phyloP scores from a whole-genome alignment of 768 basidiomycete species.

The Rhodotorula toruloides region DNA sequence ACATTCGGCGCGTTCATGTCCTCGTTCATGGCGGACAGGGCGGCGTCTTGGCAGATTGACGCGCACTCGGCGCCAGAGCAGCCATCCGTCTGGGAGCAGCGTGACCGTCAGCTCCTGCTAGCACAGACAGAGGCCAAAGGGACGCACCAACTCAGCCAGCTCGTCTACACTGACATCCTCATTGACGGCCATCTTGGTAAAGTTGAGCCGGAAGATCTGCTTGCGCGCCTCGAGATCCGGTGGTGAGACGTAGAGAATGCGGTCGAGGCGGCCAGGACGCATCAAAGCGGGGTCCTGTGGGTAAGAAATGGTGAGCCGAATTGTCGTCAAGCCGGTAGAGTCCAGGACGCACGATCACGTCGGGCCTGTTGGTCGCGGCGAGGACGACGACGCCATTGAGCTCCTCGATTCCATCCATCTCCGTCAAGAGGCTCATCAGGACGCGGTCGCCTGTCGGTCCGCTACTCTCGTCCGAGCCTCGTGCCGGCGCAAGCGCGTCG shows the following conservation, averaged over 20 bases:
- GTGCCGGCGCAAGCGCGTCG: conserved; percentile 80
- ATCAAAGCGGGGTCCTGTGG: conserved; percentile 84
- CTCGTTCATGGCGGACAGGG: conserved; percentile 80
- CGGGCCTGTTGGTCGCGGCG: conserved; percentile 92
- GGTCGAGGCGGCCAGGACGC: conserved; percentile 89
- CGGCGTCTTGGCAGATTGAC: conserved; percentile 92
- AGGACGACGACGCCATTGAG: conserved; percentile 89
- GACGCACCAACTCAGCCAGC: conserved; percentile 48
- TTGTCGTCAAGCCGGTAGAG: not conserved
- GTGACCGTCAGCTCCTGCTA: not conserved
- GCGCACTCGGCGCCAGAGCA: conserved; percentile 94
- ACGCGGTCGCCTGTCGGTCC: conserved; percentile 72
- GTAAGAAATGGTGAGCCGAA: not conserved
- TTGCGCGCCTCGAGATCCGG: conserved; percentile 72
- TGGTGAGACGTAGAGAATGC: conserved; percentile 88
- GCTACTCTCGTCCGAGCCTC: conserved; percentile 56
- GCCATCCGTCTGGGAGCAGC: conserved; percentile 66
- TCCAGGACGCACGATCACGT: conserved; percentile 69
- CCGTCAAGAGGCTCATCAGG: conserved; percentile 84
- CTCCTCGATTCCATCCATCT: conserved; percentile 98
- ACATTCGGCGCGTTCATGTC: conserved; percentile 74
- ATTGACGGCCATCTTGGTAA: conserved; percentile 68
- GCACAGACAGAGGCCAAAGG: not conserved
- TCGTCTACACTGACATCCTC: conserved; percentile 60
- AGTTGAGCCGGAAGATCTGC: conserved; percentile 78